Evolutionary conservation across 306 rosid species (phyloP).

Genomic region (Cucumis cinereus): DNA sequence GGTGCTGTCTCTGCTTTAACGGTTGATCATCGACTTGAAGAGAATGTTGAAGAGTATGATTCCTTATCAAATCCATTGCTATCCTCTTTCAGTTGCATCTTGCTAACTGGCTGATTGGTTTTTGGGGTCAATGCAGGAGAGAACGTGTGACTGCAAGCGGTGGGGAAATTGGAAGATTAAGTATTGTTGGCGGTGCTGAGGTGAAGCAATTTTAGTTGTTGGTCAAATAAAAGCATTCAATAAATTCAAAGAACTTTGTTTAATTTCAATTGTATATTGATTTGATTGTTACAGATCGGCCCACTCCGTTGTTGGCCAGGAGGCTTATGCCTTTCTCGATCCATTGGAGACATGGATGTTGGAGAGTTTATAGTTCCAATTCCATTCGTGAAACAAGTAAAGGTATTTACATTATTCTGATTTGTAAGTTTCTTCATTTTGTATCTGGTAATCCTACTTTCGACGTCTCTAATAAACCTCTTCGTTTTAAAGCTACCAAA

Average conservation of each 20-base stretch:
- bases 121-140: conserved; percentile 39
- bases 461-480: conserved; percentile 17
- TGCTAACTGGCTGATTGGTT: conserved; percentile 6
- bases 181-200: conserved; percentile 88
- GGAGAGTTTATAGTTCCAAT: conserved; percentile 93
- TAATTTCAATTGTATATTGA: not conserved
- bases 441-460: not conserved
- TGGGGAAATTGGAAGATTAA: conserved; percentile 94
- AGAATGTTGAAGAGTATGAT: conserved; percentile 77
- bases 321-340: conserved; percentile 92
- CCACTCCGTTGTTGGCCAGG: conserved; percentile 99
- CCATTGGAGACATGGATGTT: conserved; percentile 97
- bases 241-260: not conserved
- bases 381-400: conserved; percentile 91
- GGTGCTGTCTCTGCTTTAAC: conserved; percentile 71
- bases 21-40: conserved; percentile 93
- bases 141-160: conserved; percentile 94
- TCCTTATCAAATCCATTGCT: not conserved
- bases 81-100: not conserved
- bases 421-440: not conserved
- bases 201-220: conserved; percentile 24
- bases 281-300: conserved; percentile 55
- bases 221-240: not conserved
- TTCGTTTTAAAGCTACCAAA: conserved; percentile 46
- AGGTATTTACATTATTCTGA: conserved; percentile 32